A percentile compares a stretch with the other conserved stretches of the same genome.
Evolutionary conservation across 1,284 basidiomycete species (phyloP).

Genomic region (Leccinum pallidistipes): DNA sequence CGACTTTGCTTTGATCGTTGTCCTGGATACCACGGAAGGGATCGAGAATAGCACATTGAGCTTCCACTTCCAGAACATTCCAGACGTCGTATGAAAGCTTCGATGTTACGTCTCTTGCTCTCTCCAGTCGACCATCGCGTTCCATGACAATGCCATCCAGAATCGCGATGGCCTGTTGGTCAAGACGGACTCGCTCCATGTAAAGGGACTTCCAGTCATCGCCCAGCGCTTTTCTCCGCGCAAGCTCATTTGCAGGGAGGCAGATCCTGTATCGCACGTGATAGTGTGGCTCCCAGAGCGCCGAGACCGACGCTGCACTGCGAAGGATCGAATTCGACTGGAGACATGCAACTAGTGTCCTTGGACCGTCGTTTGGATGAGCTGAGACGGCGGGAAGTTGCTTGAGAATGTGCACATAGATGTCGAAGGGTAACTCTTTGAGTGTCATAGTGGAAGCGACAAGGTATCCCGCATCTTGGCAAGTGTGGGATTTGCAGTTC

Average conservation of each 20-base stretch:
- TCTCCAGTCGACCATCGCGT: conserved; percentile 36
- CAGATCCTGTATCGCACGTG: conserved; percentile 45
- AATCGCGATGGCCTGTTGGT: conserved; percentile 41
- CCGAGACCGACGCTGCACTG: conserved; percentile 27
- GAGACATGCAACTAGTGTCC: conserved; percentile 29
- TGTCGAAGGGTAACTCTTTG: conserved; percentile 30
- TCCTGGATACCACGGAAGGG: conserved; percentile 27
- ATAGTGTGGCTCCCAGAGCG: conserved; percentile 55
- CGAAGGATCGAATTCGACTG: conserved; percentile 25
- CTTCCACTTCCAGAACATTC: conserved; percentile 36
- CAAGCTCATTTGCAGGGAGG: conserved; percentile 37
- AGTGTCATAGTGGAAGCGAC: conserved; percentile 21
- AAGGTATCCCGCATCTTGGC: background rate
- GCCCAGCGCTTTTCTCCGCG: conserved; percentile 30
- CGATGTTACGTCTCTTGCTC: conserved; percentile 38
- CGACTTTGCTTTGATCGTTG: conserved; percentile 14
- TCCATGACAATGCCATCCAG: conserved; percentile 42
- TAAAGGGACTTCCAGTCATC: conserved; percentile 51
- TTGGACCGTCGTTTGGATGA: conserved; percentile 21
- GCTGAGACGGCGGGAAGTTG: conserved; percentile 26
- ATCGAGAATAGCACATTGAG: conserved; percentile 36
- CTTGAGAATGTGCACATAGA: conserved; percentile 33
- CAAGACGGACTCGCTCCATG: conserved; percentile 42
- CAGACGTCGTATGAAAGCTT: conserved; percentile 51
- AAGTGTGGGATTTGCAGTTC: background rate